phyloP scores from a whole-genome alignment of 2,329 filamentous ascomycete genomes.

The Alternaria novae-zelandiae region DNA sequence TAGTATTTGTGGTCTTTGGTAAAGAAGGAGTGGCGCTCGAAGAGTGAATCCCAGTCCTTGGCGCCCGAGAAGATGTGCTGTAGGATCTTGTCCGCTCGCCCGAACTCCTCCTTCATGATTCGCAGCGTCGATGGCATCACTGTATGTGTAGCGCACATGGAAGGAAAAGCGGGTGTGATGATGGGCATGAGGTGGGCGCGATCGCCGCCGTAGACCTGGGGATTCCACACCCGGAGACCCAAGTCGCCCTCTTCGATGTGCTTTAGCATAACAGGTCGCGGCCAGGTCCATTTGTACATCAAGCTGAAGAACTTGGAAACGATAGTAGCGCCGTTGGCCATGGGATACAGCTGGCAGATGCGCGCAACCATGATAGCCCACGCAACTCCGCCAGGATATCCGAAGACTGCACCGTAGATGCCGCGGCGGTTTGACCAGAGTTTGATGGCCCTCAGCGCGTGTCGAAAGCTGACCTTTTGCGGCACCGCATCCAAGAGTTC shows the following conservation, averaged over 20 bases:
- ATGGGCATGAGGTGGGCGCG: conserved; percentile 93
- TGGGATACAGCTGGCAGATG: conserved; percentile 94
- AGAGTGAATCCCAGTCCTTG: conserved; percentile 84
- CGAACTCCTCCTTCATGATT: conserved; percentile 83
- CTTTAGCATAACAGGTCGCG: conserved; percentile 89
- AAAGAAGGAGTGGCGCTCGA: conserved; percentile 91
- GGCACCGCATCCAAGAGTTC: conserved; percentile 90
- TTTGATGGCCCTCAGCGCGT: conserved; percentile 90
- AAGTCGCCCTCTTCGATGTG: conserved; percentile 81
- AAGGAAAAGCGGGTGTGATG: conserved; percentile 96
- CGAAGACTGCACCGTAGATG: conserved; percentile 95
- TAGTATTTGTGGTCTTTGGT: conserved; percentile 95
- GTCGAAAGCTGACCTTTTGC: conserved; percentile 85
- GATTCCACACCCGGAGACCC: conserved; percentile 91
- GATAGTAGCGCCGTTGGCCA: conserved; percentile 85
- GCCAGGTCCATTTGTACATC: conserved; percentile 92
- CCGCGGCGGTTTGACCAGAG: conserved; percentile 93
- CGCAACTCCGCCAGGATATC: conserved; percentile 94
- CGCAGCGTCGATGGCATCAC: conserved; percentile 84
- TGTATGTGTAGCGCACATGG: conserved; percentile 97
- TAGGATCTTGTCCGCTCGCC: conserved; percentile 77
- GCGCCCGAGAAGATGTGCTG: conserved; percentile 80
- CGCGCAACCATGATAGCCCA: conserved; percentile 98
- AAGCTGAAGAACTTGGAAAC: conserved; percentile 94
- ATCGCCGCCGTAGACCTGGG: conserved; percentile 82